Percentiles rank a stretch among this genome's conserved stretches.
Conservation (phyloP, 2,329 filamentous ascomycete species). For the Fusarium decemcellulare region DNA sequence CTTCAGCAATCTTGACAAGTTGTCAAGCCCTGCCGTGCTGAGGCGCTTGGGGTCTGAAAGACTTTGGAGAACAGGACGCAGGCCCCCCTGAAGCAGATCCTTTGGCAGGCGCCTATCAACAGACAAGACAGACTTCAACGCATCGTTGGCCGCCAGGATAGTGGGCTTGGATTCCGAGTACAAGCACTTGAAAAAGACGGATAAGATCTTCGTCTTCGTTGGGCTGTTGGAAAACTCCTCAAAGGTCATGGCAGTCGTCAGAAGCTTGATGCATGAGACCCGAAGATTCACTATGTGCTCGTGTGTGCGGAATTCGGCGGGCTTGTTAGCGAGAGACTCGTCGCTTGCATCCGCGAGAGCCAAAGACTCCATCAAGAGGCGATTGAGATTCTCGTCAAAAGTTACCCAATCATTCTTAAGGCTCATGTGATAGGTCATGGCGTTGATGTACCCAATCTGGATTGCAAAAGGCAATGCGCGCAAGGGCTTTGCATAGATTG, state of each 20-base stretch:
- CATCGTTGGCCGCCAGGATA: slow-evolving; percentile 93
- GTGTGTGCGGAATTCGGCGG: slow-evolving; percentile 93
- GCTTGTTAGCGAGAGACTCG: slow-evolving; percentile 92
- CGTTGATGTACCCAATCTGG: slow-evolving; percentile 98
- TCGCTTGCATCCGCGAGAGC: slow-evolving; percentile 96
- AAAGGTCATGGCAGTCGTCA: slow-evolving; percentile 94
- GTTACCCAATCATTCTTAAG: slow-evolving; percentile 90
- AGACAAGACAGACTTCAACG: slow-evolving; percentile 87
- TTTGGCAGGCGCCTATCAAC: slow-evolving; percentile 95
- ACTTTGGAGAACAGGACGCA: slow-evolving; percentile 96
- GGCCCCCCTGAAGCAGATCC: slow-evolving; percentile 92
- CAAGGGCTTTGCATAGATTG: slow-evolving; percentile 95
- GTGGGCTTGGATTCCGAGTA: slow-evolving; percentile 95
- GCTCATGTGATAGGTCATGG: slow-evolving; percentile 94
- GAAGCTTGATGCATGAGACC: slow-evolving; percentile 91
- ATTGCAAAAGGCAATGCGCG: slow-evolving; percentile 93
- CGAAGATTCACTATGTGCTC: slow-evolving; percentile 93
- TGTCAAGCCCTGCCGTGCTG: slow-evolving; percentile 90
- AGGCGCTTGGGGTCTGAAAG: slow-evolving; percentile 94
- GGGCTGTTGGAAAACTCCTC: slow-evolving; percentile 87
- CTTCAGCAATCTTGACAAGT: slow-evolving; percentile 88
- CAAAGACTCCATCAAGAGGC: slow-evolving; percentile 92
- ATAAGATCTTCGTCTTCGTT: slow-evolving; percentile 81
- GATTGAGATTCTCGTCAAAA: slow-evolving; percentile 92
- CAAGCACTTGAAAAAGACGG: slow-evolving; percentile 97